Evolutionary conservation across 2,329 filamentous ascomycete genomes (phyloP), one percentile per base, ranked within the genome.

Genomic region (Cercospora janseana): DNA sequence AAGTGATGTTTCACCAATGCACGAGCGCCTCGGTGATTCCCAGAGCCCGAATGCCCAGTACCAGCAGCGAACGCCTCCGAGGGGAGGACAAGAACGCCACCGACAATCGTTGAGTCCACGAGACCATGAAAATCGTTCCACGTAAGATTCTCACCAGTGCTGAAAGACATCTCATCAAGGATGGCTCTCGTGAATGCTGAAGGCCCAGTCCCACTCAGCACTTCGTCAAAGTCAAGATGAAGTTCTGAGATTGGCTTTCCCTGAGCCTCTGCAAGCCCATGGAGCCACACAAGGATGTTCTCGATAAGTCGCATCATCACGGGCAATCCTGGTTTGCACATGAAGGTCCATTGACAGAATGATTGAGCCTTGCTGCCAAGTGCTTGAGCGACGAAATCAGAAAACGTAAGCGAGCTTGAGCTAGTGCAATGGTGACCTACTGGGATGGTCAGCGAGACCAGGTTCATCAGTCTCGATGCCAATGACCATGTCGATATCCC

Each of bases 331-430:
- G 84, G 83, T 62, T 86, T 85, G 58, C 79, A 79, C 70, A 85
- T 82, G 60, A 87, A 85, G 0, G 84, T 87, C 85, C 85, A 88
- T 62, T 87, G 84, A 63, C 83, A 87, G 63, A 88, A 87, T 0
- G 83, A 87, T 56, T 75, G 72, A 15, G 80, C 86, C 67, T 87
- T 87, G 42, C 75, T 75, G 5, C 84, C 83, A 0, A 87, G 72
- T 28, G 87, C 42, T 45, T 15, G 7, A 34, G n/a, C n/a, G n/a
- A n/a, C n/a, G n/a, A n/a, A n/a, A n/a, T n/a, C n/a, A n/a, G n/a
- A n/a, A n/a, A n/a, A n/a, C n/a, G n/a, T n/a, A n/a, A n/a, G n/a
- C n/a, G n/a, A n/a, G n/a, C n/a, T n/a, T n/a, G n/a, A n/a, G n/a
- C 5, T 6, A 7, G 5, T 23, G 3, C 27, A 32, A 32, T 43